Percentiles rank a stretch among this genome's conserved stretches.
Conservation (phyloP, 2,329 filamentous ascomycete species). For the Aureobasidium sp. region DNA sequence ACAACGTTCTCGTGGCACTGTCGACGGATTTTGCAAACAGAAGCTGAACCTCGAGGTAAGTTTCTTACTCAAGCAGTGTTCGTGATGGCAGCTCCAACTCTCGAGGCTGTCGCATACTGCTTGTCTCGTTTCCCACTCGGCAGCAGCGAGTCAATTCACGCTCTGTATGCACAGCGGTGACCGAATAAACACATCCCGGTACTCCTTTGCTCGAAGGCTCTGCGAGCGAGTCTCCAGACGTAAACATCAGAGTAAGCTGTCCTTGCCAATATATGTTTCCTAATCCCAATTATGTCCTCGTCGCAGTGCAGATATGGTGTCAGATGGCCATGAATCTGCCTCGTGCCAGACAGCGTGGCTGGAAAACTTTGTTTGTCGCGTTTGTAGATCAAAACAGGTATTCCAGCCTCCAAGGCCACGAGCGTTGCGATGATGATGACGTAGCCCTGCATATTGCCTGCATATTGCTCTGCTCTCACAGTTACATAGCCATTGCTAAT, state of each 20-base stretch:
- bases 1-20: not conserved
- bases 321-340: not conserved
- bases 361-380: not conserved
- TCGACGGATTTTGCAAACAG: not conserved
- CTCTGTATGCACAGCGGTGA: not conserved
- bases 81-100: not conserved
- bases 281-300: not conserved
- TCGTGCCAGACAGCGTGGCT: not conserved
- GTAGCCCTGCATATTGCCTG: not conserved
- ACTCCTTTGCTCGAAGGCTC: not conserved
- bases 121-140: not conserved
- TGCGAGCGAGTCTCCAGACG: not conserved
- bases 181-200: not conserved
- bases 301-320: not conserved
- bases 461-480: not conserved
- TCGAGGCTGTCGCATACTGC: not conserved
- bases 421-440: not conserved
- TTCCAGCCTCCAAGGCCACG: not conserved
- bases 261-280: not conserved
- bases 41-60: not conserved
- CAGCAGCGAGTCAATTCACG: too few relatives aligned
- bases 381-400: constrained; percentile 1
- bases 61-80: not conserved
- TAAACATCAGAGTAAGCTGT: not conserved
- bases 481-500: not conserved